These are phyloP conservation scores for Phytophthora tentaculata DNA, from an alignment of 352 stramenopile genomes.

Conservation along the genomic window DNA sequence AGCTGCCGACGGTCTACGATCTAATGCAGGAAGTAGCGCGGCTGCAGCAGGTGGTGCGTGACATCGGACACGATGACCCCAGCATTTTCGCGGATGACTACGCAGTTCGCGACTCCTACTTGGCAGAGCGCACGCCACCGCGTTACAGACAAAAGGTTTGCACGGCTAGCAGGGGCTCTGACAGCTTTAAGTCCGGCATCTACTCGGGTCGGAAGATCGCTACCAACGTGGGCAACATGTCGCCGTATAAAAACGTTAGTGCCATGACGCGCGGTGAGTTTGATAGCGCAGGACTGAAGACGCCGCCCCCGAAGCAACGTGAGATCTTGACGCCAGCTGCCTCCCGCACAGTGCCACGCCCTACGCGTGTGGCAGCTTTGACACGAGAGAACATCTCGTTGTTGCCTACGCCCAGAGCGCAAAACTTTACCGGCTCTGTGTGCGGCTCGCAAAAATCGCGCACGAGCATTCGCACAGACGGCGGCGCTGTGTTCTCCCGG, in stretches of 20 bases:
- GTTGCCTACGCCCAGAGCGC: constrained; percentile 53
- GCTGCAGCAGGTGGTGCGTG: constrained; percentile 56
- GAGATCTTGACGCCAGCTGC: constrained; percentile 22
- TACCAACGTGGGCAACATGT: constrained; percentile 34
- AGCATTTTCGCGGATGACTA: constrained; percentile 42
- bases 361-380: constrained; percentile 65
- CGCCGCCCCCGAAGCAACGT: constrained; percentile 35
- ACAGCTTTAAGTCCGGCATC: constrained; percentile 39
- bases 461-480: constrained; percentile 78
- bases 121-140: constrained; percentile 27
- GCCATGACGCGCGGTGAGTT: constrained; percentile 25
- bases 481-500: constrained; percentile 80
- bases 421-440: constrained; percentile 61
- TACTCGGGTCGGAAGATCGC: constrained; percentile 34
- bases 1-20: constrained; percentile 59
- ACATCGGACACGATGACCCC: constrained; percentile 41
- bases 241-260: constrained; percentile 38
- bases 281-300: constrained; percentile 38
- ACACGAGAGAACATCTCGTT: constrained; percentile 85
- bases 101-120: constrained; percentile 25
- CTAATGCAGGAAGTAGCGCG: constrained; percentile 58
- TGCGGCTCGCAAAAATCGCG: constrained; percentile 77
- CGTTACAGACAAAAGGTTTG: constrained; percentile 31
- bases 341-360: constrained; percentile 38
- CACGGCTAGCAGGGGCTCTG: constrained; percentile 24